phyloP scores from a whole-genome alignment of 1,139 yeast species.

The Saccharomyces pastorianus region DNA sequence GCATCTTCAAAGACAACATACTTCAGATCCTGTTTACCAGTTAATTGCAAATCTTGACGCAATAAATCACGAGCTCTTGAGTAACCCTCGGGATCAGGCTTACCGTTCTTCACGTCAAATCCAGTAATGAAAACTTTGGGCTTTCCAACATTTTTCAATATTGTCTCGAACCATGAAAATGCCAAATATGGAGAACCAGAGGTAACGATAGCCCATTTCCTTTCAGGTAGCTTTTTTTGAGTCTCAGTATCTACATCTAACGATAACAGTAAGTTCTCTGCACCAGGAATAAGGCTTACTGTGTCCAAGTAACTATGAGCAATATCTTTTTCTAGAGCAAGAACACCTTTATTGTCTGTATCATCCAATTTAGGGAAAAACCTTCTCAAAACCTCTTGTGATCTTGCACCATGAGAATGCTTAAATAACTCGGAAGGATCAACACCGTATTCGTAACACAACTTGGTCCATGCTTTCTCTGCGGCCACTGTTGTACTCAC shows the following conservation, averaged over 20 bases:
- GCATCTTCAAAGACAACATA: conserved; percentile 78
- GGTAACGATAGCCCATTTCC: conserved; percentile 69
- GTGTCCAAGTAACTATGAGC: conserved; percentile 55
- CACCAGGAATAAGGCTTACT: conserved; percentile 63
- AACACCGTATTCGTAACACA: conserved; percentile 54
- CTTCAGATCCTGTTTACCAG: conserved; percentile 32
- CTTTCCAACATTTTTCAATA: conserved; percentile 43
- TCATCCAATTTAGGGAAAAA: conserved; percentile 62
- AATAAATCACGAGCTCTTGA: conserved; percentile 37
- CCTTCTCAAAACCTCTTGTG: conserved; percentile 55
- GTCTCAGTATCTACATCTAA: conserved; percentile 32
- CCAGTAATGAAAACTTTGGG: conserved; percentile 70
- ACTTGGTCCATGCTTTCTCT: conserved; percentile 61
- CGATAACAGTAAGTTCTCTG: conserved; percentile 49
- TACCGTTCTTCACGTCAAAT: conserved; percentile 60
- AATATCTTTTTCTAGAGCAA: conserved; percentile 53
- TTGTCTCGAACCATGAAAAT: conserved; percentile 40
- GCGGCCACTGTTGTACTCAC: conserved; percentile 68
- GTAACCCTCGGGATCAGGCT: conserved; percentile 76
- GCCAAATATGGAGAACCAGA: conserved; percentile 69
- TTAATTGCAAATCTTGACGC: conserved; percentile 42
- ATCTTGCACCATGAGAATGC: conserved; percentile 67
- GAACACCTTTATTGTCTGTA: conserved; percentile 44
- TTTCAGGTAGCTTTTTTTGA: conserved; percentile 34
- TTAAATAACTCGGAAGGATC: conserved; percentile 59